These are phyloP conservation scores for Leccinum variabile DNA, from an alignment of 1,284 basidiomycete species.

Conservation along the genomic window DNA sequence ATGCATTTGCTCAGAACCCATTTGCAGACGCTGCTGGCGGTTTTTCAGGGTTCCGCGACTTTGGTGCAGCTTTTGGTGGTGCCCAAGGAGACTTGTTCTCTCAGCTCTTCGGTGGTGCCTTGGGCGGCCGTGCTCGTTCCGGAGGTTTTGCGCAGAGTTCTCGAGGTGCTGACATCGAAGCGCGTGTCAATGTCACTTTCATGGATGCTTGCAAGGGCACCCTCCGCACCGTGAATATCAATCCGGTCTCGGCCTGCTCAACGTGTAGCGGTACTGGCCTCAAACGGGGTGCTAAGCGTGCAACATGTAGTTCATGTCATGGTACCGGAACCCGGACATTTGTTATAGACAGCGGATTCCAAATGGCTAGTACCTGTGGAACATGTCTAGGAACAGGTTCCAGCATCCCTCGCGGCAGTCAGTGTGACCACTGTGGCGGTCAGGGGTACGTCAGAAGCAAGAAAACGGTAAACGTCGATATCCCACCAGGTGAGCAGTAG, in stretches of 20 bases:
- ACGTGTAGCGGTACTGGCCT: constrained; percentile 88
- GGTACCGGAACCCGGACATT: constrained; percentile 91
- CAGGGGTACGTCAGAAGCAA: constrained; percentile 85
- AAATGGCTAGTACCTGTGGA: constrained; percentile 93
- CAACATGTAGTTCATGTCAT: constrained; percentile 79
- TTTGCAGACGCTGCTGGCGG: constrained; percentile 55
- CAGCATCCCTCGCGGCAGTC: constrained; percentile 74
- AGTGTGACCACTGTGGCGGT: constrained; percentile 84
- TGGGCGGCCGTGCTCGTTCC: constrained; percentile 51
- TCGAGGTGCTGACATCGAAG: constrained; percentile 86
- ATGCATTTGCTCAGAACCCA: constrained; percentile 58
- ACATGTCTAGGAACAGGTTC: constrained; percentile 85
- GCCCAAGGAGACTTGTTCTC: constrained; percentile 79
- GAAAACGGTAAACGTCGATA: constrained; percentile 80
- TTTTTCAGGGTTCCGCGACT: constrained; percentile 70
- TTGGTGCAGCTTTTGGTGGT: constrained; percentile 67
- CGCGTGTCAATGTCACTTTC: constrained; percentile 78
- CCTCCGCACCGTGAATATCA: constrained; percentile 74
- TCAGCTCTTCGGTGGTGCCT: constrained; percentile 75
- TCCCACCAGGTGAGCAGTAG: constrained; percentile 72
- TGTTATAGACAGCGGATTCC: constrained; percentile 93
- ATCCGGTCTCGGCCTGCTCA: constrained; percentile 82
- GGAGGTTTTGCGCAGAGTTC: constrained; percentile 51
- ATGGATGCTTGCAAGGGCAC: constrained; percentile 93
- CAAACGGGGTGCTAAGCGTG: constrained; percentile 84